Base-by-base conservation (phyloP, 2,329 filamentous ascomycete genomes). In the Aureobasidium sp. region DNA sequence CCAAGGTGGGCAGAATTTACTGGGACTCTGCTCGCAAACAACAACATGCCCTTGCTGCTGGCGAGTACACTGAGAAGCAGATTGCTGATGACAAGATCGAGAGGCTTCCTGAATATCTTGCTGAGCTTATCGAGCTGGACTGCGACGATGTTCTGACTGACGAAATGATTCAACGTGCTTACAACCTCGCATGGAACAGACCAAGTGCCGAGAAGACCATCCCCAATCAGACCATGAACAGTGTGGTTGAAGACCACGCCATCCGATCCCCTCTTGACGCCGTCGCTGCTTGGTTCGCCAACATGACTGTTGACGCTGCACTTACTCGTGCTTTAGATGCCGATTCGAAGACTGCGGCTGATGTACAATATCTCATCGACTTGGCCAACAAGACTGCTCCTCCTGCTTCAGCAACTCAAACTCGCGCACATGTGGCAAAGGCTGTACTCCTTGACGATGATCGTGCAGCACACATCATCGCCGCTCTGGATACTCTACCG, bases 251-350 rank as follows among this genome's bases (percentile, higher is more conserved):
- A 63, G 93, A 97, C 69, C 84, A 85, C 58, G 87, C 91, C 2
- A 89, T 97, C 64, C 85, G 89, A 58, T 94, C 90, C 20, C 90
- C 92, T 0, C 83, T 97, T 66, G 93, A 97, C 73, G 91, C 91
- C 13, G 84, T 97, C 57, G 90, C 92, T 7, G 90, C 92, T 2
- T 97, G 92, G 92, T 94, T 87, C 79, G 95, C 92, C 0, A 90
- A 85, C 66, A 80, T 87, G 61, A 80, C 84, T 13, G 77, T 96
- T 41, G 89, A 91, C 68, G 82, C 83, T 62, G 86, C 85, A 2
- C 80, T 97, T 32, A 78, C 85, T 13, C 79, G 79, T 17, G 86
- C 83, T 39, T 79, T 95, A 37, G 81, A 83, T 46, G 75, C 77
- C 15, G 74, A 79, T 36, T 81, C 82, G 63, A 78, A 80, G 12